Percentiles rank a stretch among this genome's conserved stretches.
Evolutionary conservation across 352 stramenopile species (phyloP).

Genomic region (Phytophthora foliorum): DNA sequence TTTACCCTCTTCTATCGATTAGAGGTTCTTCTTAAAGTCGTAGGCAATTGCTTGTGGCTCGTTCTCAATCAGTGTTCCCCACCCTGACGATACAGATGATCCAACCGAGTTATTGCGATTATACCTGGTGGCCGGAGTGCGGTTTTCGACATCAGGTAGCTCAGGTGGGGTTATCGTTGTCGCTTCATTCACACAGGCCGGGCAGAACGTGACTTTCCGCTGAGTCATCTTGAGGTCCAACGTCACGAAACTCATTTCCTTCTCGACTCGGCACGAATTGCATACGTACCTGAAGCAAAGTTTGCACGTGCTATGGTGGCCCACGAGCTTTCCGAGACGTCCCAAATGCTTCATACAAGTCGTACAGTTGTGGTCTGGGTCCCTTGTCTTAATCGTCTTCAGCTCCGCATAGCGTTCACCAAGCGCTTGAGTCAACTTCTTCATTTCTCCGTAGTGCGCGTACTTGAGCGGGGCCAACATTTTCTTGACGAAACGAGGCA

Average conservation of each 20-base stretch:
- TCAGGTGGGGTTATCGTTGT: constrained; percentile 16
- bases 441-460: constrained; percentile 48
- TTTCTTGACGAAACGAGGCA: constrained; percentile 40
- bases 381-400: constrained; percentile 24
- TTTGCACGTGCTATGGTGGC: constrained; percentile 35
- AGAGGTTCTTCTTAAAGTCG: constrained; percentile 48
- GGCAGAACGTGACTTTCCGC: constrained; percentile 50
- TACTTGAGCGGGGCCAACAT: constrained; percentile 44
- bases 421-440: constrained; percentile 50
- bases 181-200: constrained; percentile 27
- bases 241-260: constrained; percentile 42
- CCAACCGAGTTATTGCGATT: constrained; percentile 25
- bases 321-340: constrained; percentile 25
- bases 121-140: constrained; percentile 10
- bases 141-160: constrained; percentile 19
- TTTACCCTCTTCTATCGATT: background rate
- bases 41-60: constrained; percentile 16
- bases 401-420: constrained; percentile 26
- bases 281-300: constrained; percentile 41
- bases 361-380: constrained; percentile 22
- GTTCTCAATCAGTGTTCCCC: constrained; percentile 19
- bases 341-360: constrained; percentile 33
- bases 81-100: constrained; percentile 33
- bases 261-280: constrained; percentile 34
- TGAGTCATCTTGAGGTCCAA: constrained; percentile 45